Evolutionary conservation across 306 rosid species (phyloP).

Genomic region (Cercis canadensis): DNA sequence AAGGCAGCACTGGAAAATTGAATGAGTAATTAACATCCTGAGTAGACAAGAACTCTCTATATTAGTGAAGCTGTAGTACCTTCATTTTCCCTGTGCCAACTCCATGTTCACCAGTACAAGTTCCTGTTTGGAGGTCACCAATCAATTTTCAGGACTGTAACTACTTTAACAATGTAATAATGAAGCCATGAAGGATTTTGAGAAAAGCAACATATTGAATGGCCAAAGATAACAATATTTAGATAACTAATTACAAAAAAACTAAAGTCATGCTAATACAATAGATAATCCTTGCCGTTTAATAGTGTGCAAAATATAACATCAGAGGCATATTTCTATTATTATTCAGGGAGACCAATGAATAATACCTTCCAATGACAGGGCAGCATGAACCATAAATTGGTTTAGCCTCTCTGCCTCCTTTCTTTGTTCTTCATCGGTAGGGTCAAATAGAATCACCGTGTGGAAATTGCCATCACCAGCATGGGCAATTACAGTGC

Average conservation of each 20-base stretch:
- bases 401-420: constrained; percentile 89
- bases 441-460: constrained; percentile 75
- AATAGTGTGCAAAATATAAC: not conserved
- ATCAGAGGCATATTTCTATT: not conserved
- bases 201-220: constrained; percentile 19
- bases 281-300: not conserved
- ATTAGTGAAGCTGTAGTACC: constrained; percentile 48
- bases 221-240: constrained; percentile 9
- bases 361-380: constrained; percentile 80
- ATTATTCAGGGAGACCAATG: not conserved
- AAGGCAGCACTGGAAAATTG: constrained; percentile 25
- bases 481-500: constrained; percentile 92
- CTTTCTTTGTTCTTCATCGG: constrained; percentile 62
- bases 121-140: constrained; percentile 62
- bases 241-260: not conserved
- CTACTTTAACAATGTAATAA: constrained; percentile 13
- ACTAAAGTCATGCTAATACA: not conserved
- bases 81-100: constrained; percentile 97
- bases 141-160: constrained; percentile 35
- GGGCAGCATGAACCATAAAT: constrained; percentile 86
- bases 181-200: not conserved
- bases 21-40: constrained; percentile 19
- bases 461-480: constrained; percentile 99
- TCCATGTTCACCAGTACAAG: constrained; percentile 97
- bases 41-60: not conserved